Base-by-base conservation (phyloP, 2,329 filamentous ascomycete species). In the Pestalotiopsis sp. region DNA sequence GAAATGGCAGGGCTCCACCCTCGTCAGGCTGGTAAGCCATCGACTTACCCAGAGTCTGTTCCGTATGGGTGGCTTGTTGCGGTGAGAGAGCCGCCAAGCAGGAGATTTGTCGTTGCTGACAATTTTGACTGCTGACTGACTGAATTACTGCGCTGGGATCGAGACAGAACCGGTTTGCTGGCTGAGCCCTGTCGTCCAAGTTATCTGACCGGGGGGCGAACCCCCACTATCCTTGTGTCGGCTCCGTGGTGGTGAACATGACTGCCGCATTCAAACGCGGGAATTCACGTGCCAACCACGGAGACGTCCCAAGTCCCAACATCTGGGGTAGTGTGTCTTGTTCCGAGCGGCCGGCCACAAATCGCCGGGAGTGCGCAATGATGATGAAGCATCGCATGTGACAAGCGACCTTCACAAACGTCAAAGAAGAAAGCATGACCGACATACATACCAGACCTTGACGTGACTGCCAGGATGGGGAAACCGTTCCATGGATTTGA, bases 161-260 rank as follows among this genome's bases (percentile, higher is more conserved):
- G 7, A 22, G 39, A 11, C 35, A 63, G 20, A 52, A 48, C 60
- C 38, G 60, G 60, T 17, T 52, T 63, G 39, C 22, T 17, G 60
- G 39, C 38, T 20, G 11, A n/a, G 60, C 35, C 30, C 26, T 61
- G 58, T 24, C 20, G 22, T 44, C 35, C 7, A 52, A n/a, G 17
- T 52, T 10, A 61, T 61, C 30, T 35, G 35, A 35, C 58, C 58
- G 35, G 58, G 30, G 58, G 58, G 35, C 35, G 26, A 26, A 61
- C 58, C 61, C 59, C 61, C 61, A 64, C 61, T 38, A 64, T 48
- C 38, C 61, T 64, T 39, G 22, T n/a, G 24, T 64, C 61, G 39
- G 26, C 39, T 64, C 14, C 39, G 26, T 20, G 24, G 39, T 35
- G 44, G 26, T 62, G 26, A 35, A 62, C 22, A 56, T 65, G 62